phyloP scores from a whole-genome alignment of 2,329 filamentous ascomycete genomes.

The Aspergillus viridinutans region DNA sequence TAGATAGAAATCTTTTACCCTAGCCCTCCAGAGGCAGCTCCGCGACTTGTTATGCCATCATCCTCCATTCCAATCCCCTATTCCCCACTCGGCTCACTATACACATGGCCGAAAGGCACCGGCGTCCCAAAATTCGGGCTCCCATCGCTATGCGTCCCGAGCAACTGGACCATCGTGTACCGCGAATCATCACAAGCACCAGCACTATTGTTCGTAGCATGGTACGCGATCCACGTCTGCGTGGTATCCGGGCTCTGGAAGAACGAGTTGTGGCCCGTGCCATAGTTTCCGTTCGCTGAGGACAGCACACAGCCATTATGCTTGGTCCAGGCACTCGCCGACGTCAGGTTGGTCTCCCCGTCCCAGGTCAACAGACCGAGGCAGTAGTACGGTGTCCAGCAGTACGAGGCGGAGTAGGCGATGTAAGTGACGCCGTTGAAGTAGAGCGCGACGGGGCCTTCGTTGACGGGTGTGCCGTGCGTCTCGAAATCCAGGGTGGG shows the following conservation, averaged over 20 bases:
- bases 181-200: conserved; percentile 53
- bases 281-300: conserved; percentile 54
- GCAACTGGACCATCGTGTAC: conserved; percentile 52
- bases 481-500: conserved; percentile 52
- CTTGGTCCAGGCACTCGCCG: conserved; percentile 49
- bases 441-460: conserved; percentile 53
- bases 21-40: too few relatives aligned
- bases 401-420: conserved; percentile 53
- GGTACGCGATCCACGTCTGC: conserved; percentile 55
- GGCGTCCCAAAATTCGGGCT: conserved; percentile 49
- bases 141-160: conserved; percentile 50
- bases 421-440: conserved; percentile 51
- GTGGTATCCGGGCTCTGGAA: conserved; percentile 54
- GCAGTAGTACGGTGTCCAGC: conserved; percentile 53
- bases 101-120: not conserved
- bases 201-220: conserved; percentile 47
- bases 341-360: conserved; percentile 46
- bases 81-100: too few relatives aligned
- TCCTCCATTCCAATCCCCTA: too few relatives aligned
- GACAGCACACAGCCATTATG: conserved; percentile 47
- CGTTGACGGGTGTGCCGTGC: conserved; percentile 50
- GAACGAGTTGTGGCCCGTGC: conserved; percentile 56
- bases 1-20: too few relatives aligned
- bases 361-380: conserved; percentile 54
- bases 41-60: too few relatives aligned